phyloP scores from a whole-genome alignment of 305 asterid species.

The Solanum hybrid region DNA sequence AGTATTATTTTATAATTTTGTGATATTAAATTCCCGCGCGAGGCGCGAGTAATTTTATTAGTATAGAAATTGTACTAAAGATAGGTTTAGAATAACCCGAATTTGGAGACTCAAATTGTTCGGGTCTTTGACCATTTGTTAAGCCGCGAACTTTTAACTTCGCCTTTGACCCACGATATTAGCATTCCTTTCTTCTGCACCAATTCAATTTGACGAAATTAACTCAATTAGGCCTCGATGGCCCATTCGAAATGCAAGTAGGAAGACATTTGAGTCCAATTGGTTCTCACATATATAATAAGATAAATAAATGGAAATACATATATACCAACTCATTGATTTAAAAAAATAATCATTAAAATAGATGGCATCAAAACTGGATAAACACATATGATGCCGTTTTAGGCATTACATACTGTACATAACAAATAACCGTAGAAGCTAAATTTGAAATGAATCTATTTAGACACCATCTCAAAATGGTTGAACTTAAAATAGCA shows the following conservation, averaged over 20 bases:
- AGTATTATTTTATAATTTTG: no score
- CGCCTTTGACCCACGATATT: neutral
- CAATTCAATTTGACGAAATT: neutral
- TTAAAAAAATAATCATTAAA: neutral
- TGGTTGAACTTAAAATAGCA: neutral
- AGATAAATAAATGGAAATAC: no score
- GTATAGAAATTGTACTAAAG: no score
- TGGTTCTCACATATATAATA: no score
- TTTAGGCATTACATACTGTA: neutral
- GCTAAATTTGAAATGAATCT: neutral
- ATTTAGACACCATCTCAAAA: neutral
- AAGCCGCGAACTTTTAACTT: neutral
- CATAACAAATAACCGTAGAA: neutral
- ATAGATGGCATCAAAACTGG: neutral
- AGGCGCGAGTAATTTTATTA: no score
- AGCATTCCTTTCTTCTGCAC: neutral
- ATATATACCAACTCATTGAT: no score
- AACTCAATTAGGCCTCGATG: neutral
- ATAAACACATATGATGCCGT: neutral
- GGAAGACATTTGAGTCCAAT: neutral
- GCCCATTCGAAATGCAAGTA: neutral
- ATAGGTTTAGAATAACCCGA: no score
- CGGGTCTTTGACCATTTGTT: neutral
- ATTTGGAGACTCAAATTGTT: neutral
- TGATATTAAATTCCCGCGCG: no score